Evolutionary conservation across 768 basidiomycete genomes (phyloP).

Genomic region (Kwoniella sp.): DNA sequence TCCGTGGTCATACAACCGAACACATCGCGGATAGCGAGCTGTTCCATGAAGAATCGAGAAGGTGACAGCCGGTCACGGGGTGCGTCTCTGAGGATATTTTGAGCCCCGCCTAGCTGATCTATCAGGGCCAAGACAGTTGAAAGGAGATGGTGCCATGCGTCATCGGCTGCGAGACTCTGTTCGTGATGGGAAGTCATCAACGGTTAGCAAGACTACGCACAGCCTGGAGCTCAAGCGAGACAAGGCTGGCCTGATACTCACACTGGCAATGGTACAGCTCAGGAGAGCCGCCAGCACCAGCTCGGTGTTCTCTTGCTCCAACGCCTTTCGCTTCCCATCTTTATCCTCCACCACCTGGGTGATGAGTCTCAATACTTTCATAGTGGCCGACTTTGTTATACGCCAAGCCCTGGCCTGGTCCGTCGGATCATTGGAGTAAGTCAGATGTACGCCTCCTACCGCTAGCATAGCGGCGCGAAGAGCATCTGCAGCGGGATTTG

Average conservation of each 20-base stretch:
- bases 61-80: constrained; percentile 24
- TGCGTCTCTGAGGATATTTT: constrained; percentile 20
- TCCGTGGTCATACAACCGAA: constrained; percentile 44
- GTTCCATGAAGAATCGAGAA: constrained; percentile 38
- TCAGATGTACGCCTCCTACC: constrained; percentile 35
- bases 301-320: constrained; percentile 24
- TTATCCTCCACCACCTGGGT: constrained; percentile 10
- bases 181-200: background rate
- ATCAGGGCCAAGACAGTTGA: constrained; percentile 25
- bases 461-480: constrained; percentile 32
- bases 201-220: too few relatives aligned
- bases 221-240: too few relatives aligned
- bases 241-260: constrained; percentile 10
- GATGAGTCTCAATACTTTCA: constrained; percentile 21
- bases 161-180: constrained; percentile 39
- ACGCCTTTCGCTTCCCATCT: constrained; percentile 1
- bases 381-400: constrained; percentile 17
- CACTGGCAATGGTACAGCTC: constrained; percentile 36
- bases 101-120: constrained; percentile 32
- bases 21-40: constrained; percentile 38
- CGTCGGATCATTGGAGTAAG: constrained; percentile 18
- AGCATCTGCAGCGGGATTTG: constrained; percentile 30
- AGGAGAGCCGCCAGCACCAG: constrained; percentile 36
- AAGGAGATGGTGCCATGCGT: constrained; percentile 39
- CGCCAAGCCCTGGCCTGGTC: constrained; percentile 21